Conservation (phyloP, 306 rosid species). For the Fagus crenata region DNA sequence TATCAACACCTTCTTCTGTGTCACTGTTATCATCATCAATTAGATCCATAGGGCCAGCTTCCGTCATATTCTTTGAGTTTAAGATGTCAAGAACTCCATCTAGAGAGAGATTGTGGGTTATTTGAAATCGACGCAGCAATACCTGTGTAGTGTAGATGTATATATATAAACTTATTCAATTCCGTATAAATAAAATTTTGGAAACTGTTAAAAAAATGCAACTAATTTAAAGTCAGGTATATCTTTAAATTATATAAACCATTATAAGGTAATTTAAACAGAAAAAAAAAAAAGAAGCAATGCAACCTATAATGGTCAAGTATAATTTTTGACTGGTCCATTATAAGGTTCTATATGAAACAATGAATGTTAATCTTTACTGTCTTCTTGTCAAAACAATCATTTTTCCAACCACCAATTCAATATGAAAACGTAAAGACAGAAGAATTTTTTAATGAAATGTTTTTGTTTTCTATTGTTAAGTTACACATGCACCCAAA, state of each 20-base stretch:
- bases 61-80: constrained; percentile 95
- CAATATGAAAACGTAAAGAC: neutral
- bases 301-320: neutral
- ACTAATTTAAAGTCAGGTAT: neutral
- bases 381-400: neutral
- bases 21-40: constrained; percentile 70
- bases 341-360: neutral
- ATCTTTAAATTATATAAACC: neutral
- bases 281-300: too few relatives aligned
- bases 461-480: too few relatives aligned
- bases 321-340: neutral
- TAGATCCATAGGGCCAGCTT: constrained; percentile 84
- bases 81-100: constrained; percentile 93
- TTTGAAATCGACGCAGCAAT: constrained; percentile 74
- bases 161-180: constrained; percentile 19
- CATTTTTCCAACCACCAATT: neutral
- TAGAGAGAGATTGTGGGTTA: constrained; percentile 85
- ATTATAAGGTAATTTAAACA: neutral
- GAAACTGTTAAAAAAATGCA: neutral
- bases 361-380: neutral
- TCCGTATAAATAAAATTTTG: neutral
- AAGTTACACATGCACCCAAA: too few relatives aligned
- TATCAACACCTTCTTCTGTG: constrained; percentile 60
- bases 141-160: constrained; percentile 53
- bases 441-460: neutral